Evolutionary conservation across 768 basidiomycete genomes (phyloP).

Genomic region (Clathrus columnatus): DNA sequence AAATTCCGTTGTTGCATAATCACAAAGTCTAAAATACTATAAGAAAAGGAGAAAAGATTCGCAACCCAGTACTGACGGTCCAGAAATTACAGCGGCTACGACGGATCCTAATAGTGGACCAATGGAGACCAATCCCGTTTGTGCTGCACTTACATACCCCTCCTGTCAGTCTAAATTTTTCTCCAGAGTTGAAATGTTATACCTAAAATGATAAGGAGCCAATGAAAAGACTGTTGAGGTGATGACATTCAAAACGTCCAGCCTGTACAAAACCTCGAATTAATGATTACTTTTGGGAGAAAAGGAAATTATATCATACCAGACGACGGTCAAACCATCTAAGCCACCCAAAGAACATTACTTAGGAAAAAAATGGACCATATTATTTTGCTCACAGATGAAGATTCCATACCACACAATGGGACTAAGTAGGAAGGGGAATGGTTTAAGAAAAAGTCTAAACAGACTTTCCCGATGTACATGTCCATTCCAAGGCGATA

Average conservation of each 20-base stretch:
- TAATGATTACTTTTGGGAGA: neutral
- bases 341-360: neutral
- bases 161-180: neutral
- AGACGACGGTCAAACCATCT: conserved; percentile 4
- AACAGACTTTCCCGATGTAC: conserved; percentile 25
- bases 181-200: neutral
- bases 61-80: conserved; percentile 9
- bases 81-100: conserved; percentile 9
- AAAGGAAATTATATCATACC: neutral
- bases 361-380: neutral
- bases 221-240: conserved; percentile 11
- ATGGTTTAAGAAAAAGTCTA: conserved; percentile 31
- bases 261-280: conserved; percentile 9
- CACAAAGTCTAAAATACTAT: neutral
- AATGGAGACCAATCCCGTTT: conserved; percentile 15
- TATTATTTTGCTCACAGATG: neutral
- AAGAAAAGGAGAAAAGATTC: neutral
- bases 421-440: conserved; percentile 35
- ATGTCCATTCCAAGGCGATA: neutral
- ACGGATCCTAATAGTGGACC: conserved; percentile 14
- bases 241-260: conserved; percentile 10
- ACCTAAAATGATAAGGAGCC: conserved; percentile 12
- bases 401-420: conserved; percentile 23
- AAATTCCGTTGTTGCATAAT: conserved; percentile 26
- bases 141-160: conserved; percentile 1